Evolutionary conservation across 768 basidiomycete genomes (phyloP), one percentile per base, ranked within the genome.

Genomic region (Termitomyces sp.): DNA sequence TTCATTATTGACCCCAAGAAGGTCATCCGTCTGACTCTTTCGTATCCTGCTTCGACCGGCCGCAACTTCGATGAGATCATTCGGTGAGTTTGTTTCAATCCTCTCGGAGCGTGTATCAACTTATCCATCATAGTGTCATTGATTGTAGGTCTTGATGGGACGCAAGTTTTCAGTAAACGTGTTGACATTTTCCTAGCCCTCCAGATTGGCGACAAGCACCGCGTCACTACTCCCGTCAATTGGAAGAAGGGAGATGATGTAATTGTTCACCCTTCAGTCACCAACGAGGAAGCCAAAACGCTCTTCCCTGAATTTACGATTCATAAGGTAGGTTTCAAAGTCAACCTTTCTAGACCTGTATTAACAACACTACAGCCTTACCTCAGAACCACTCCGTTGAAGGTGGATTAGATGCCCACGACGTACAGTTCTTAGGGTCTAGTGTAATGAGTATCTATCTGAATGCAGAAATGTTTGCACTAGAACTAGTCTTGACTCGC

Each of bases 1-100:
- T 99, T 96, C 74, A 77, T 99, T 62, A 93, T 99, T 67, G 97
- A 99, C 76, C 95, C 97, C 44, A 93, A 92, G 77, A 94, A 97
- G 77, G 81, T 85, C 66, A 97, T 99, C 69, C 90, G 96, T 60
- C 76, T 97, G 65, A 91, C 85, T 16, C 65, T 99, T 62, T 77
- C 93, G 27, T 98, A 98, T 78, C 97, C 97, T 57, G 95, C 96
- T 48, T 88, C 93, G 12, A 95, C 95, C 65, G 97, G 96, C 43
- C 90, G 94, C 67, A 95, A 95, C 82, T 96, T 97, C 69, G 82
- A 82, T 64, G 80, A 82, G 61, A 78, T 82, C 55, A 70, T 82
- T 62, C 77, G 77, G 77, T 78, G 61, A 67, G 76, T 60, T 25
- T 27, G 46, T 29, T 37, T 45, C 1, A 42, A 14, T 21, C 11